These are phyloP conservation scores for Podospora bellae-mahoneyi DNA, from an alignment of 495 filamentous ascomycete genomes.

Conservation along the genomic window DNA sequence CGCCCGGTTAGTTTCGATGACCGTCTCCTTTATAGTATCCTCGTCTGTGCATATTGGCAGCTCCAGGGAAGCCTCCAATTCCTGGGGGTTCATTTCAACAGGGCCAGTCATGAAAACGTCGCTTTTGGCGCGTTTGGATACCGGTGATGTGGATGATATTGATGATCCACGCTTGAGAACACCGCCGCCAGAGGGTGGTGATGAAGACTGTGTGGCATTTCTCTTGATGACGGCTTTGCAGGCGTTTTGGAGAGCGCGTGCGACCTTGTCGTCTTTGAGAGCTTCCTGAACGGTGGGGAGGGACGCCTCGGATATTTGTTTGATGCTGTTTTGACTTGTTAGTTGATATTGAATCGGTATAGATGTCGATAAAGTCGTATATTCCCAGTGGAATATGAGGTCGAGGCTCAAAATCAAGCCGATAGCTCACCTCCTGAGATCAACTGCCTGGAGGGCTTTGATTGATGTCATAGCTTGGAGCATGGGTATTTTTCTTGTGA, in stretches of 20 bases:
- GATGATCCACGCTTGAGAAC: slow-evolving; percentile 38
- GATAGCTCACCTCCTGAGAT: slow-evolving; percentile 55
- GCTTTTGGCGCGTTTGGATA: slow-evolving; percentile 46
- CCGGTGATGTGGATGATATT: slow-evolving; percentile 13
- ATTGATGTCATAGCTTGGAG: slow-evolving; percentile 65
- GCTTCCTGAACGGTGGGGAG: slow-evolving; percentile 54
- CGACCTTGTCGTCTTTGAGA: slow-evolving; percentile 65
- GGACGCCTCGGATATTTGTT: slow-evolving; percentile 59
- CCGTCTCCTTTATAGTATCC: slow-evolving; percentile 53
- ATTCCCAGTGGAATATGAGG: background rate
- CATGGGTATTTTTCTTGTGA: slow-evolving; percentile 67
- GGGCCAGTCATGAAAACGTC: slow-evolving; percentile 34
- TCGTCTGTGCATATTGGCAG: slow-evolving; percentile 59
- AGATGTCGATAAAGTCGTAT: too few species aligned
- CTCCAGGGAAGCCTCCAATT: slow-evolving; percentile 61
- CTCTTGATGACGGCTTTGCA: slow-evolving; percentile 61
- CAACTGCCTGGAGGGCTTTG: slow-evolving; percentile 61
- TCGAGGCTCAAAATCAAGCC: background rate
- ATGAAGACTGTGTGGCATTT: slow-evolving; percentile 20
- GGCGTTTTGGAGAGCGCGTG: slow-evolving; percentile 63
- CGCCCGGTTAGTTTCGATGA: slow-evolving; percentile 71
- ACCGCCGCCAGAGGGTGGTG: slow-evolving; percentile 14
- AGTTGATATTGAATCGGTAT: background rate
- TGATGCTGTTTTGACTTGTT: slow-evolving; percentile 42
- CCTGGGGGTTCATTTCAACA: slow-evolving; percentile 51